Base-by-base conservation (phyloP, 2,329 filamentous ascomycete genomes). In the Xylariaceae sp. region DNA sequence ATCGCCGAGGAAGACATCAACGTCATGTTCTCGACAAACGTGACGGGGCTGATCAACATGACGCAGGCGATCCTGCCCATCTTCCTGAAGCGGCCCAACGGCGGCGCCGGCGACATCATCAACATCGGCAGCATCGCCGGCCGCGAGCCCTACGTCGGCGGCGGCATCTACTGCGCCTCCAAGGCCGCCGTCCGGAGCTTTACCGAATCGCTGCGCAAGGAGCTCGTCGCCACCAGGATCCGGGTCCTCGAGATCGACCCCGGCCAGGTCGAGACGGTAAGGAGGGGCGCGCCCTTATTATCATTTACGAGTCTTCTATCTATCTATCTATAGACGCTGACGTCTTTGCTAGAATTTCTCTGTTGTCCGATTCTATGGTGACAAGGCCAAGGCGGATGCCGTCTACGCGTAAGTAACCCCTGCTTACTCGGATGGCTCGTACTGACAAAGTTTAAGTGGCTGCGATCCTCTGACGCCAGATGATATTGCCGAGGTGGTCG, bases 21-120 rank as follows among this genome's bases (percentile, higher is more conserved):
- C 67, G 70, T 87, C 72, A 97, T 98, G 92, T 91, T 97, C 71
- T 77, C 84, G 45, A 98, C 95, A 56, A 99, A 99, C 73, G 93
- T 98, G 50, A 95, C 89, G 1, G 95, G 95, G 23, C 81, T 99
- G 32, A 95, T 99, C 79, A 90, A 93, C 79, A 91, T 98, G 89
- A 98, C 95, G 0, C 95, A 99, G 79, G 90, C 90, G 44, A 81
- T 97, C 42, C 75, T 98, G 18, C 86, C 90, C 50, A 87, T 92
- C 71, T 96, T 93, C 81, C 89, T 91, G 74, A 80, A 84, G 66
- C 90, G 83, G 74, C 84, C 76, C 70, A 82, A 93, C 54, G 88
- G 89, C 56, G 93, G 92, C 54, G 79, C 83, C 43, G 93, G 93
- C 66, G 95, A 98, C 72, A 93, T 99, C 72, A 96, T 99, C 78